These are phyloP conservation scores for Miamiensis avidus DNA, from an alignment of 169 alveolate species.

Conservation along the genomic window DNA sequence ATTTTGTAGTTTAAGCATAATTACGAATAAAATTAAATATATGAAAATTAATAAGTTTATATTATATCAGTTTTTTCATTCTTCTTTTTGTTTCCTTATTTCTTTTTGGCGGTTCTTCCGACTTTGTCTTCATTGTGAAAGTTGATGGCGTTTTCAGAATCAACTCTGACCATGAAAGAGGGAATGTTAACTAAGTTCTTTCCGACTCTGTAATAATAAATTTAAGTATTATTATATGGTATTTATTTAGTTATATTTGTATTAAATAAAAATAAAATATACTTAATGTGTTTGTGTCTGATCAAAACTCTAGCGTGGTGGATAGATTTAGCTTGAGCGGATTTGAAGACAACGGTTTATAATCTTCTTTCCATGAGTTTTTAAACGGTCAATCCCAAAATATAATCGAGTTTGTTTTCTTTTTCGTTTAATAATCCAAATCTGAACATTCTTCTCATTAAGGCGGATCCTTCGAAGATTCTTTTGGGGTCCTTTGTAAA, in stretches of 20 bases:
- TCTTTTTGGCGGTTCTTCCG: neutral
- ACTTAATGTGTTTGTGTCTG: slow-evolving; percentile 97
- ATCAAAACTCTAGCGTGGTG: slow-evolving; percentile 99
- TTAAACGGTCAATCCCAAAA: slow-evolving; percentile 96
- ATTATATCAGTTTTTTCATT: no score
- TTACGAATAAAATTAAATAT: no score
- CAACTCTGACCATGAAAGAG: slow-evolving; percentile 98
- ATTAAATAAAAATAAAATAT: neutral
- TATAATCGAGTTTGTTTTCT: slow-evolving; percentile 98
- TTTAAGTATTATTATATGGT: neutral
- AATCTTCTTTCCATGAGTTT: slow-evolving; percentile 99
- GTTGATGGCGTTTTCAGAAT: slow-evolving; percentile 98
- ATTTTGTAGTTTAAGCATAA: no score
- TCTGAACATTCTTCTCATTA: slow-evolving; percentile 98
- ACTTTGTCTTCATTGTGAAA: slow-evolving; percentile 41
- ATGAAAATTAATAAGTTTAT: no score
- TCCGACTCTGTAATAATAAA: slow-evolving; percentile 88
- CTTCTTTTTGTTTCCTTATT: slow-evolving; percentile 7
- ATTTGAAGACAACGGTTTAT: slow-evolving; percentile 98
- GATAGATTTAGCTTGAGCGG: slow-evolving; percentile 96
- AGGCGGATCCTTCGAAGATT: slow-evolving; percentile 92
- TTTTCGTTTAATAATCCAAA: slow-evolving; percentile 96
- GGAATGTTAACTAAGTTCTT: slow-evolving; percentile 98
- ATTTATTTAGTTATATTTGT: neutral
- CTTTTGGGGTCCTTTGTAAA: slow-evolving; percentile 48